Evolutionary conservation across 345 rosid species (phyloP), one percentile per base, ranked within the genome.

Genomic region (Tarenaya hassleriana): DNA sequence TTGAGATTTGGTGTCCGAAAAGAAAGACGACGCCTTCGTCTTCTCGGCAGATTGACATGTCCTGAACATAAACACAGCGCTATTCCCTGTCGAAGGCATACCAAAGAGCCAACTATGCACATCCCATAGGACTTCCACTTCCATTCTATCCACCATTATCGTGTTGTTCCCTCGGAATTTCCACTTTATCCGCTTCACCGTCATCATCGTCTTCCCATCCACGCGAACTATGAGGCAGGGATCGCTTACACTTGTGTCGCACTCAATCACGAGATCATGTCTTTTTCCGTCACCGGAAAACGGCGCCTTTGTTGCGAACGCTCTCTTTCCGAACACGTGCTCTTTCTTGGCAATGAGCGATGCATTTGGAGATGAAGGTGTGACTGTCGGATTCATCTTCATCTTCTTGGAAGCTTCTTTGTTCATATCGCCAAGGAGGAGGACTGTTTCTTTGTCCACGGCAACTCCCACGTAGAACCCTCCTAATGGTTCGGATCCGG

Each of bases 41-140:
- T 84, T 84, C 55, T 91, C 95, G 0, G 78, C 77, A 7, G 86
- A 68, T 14, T 73, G 75, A 75, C 82, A 76, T n/a, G 86, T 75
- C 81, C 78, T 76, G 81, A 91, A 87, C 96, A 91, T 77, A 63
- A 91, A 87, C 15, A 91, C 96, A 9, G 95, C 98, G 73, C 77
- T 79, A 16, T 89, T 89, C 7, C 69, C 40, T 15, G 91, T 59
- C 0, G 84, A 52, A 7, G 92, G 70, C 19, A 82, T 20, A 20
- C 92, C 86, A 47, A 82, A 91, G 18, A 91, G 82, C 98, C 98
- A 87, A 61, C 65, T 79, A 69, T 91, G 80, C 7, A 91, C 95
- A 70, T 91, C 98, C 98, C 98, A 91, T 33, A 77, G 77, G 58
- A 87, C 84, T 66, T 91, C 96, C 14, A 91, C 81, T 0, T 85